A percentile compares a stretch with the other conserved stretches of the same genome.
phyloP scores from a whole-genome alignment of 2,329 filamentous ascomycete species.

The Exophiala bonariae region DNA sequence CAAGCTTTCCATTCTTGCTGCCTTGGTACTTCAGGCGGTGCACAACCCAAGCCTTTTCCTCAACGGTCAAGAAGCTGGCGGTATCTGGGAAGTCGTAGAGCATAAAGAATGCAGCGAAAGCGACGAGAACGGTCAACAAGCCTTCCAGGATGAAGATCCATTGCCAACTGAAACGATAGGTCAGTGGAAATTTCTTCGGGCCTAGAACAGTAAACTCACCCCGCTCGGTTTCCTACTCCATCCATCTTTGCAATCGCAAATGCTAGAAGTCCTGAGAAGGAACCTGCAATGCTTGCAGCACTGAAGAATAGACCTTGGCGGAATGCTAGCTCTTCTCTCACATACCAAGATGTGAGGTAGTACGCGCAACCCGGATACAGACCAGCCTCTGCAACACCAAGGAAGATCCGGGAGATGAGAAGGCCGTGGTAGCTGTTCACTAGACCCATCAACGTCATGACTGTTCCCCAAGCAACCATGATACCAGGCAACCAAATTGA shows the following conservation, averaged over 20 bases:
- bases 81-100: conserved; percentile 48
- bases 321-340: conserved; percentile 41
- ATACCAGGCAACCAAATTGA: conserved; percentile 31
- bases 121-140: conserved; percentile 44
- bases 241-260: conserved; percentile 54
- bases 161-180: no score
- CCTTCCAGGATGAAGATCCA: conserved; percentile 60
- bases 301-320: conserved; percentile 49
- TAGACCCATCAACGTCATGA: conserved; percentile 52
- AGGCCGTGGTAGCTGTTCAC: conserved; percentile 33
- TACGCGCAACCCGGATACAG: conserved; percentile 44
- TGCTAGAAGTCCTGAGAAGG: conserved; percentile 53
- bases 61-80: conserved; percentile 41
- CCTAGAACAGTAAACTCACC: no score
- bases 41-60: conserved; percentile 41
- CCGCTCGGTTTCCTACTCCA: conserved; percentile 45
- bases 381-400: conserved; percentile 41
- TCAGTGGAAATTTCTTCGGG: no score
- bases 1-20: conserved; percentile 28
- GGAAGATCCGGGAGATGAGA: conserved; percentile 48
- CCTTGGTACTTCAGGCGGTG: conserved; percentile 39
- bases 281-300: conserved; percentile 50
- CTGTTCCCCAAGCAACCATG: conserved; percentile 46
- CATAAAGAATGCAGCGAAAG: conserved; percentile 41
- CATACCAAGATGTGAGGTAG: conserved; percentile 49